Evolutionary conservation across 2,329 filamentous ascomycete genomes (phyloP), one percentile per base, ranked within the genome.

Genomic region (Nemania sp.): DNA sequence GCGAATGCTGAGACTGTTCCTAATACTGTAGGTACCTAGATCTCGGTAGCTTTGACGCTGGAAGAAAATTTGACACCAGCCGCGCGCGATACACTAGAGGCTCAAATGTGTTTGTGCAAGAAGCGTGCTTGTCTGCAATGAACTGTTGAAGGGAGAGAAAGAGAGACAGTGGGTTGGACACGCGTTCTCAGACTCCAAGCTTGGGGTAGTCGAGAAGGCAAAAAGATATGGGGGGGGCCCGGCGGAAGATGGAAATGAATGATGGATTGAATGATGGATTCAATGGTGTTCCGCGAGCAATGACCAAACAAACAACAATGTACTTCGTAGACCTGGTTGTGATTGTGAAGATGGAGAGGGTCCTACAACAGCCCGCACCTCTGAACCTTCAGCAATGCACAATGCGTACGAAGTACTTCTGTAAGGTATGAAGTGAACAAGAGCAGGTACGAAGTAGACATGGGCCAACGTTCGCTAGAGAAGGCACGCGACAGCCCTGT

Each of bases 401-500:
- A n/a, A n/a, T n/a, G n/a, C n/a, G n/a, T n/a, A n/a, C n/a, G n/a
- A n/a, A n/a, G n/a, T n/a, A n/a, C n/a, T n/a, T n/a, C n/a, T n/a
- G n/a, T n/a, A n/a, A n/a, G n/a, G n/a, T n/a, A n/a, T n/a, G n/a
- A n/a, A n/a, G n/a, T n/a, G n/a, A n/a, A n/a, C n/a, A n/a, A n/a
- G n/a, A n/a, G n/a, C n/a, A n/a, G n/a, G n/a, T n/a, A n/a, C n/a
- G n/a, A n/a, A n/a, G n/a, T n/a, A n/a, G n/a, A n/a, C n/a, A n/a
- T n/a, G n/a, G n/a, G n/a, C n/a, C n/a, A n/a, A n/a, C n/a, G n/a
- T n/a, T 8, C 36, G 46, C 48, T 48, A 30, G 33, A 44, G 30
- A 49, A 28, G 31, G 44, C 49, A 59, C 52, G 50, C 56, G 53
- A 49, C 30, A 30, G 26, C 34, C 45, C 15, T 31, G 45, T 44